phyloP scores from a whole-genome alignment of 495 filamentous ascomycete species.

The Xylaria scruposa region DNA sequence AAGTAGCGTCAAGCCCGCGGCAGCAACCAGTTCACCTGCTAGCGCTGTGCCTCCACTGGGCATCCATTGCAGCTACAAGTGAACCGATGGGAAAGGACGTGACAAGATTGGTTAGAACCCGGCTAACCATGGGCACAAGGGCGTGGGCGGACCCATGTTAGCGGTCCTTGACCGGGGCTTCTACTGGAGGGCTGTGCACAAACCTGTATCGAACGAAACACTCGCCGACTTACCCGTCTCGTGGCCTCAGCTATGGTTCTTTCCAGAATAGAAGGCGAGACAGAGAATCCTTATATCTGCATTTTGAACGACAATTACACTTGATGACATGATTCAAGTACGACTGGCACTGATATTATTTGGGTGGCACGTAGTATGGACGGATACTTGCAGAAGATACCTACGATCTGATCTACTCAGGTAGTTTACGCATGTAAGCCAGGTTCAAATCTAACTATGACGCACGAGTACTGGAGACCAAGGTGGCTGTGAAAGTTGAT shows the following conservation, averaged over 20 bases:
- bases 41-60: not conserved
- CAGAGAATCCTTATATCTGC: not conserved
- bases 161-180: conserved; percentile 3
- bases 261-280: not conserved
- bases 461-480: conserved; percentile 7
- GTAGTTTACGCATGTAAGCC: not conserved
- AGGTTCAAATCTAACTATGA: conserved; percentile 14
- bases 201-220: conserved; percentile 5
- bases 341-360: not conserved
- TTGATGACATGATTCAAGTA: not conserved
- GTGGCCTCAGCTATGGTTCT: conserved; percentile 2
- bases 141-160: not conserved
- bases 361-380: not conserved
- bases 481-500: conserved; percentile 22
- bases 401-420: not conserved
- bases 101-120: conserved; percentile 3
- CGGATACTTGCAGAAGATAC: not conserved
- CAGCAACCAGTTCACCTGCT: conserved; percentile 1
- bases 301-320: not conserved
- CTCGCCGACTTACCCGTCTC: conserved; percentile 5
- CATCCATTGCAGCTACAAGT: not conserved
- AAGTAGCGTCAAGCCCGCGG: not conserved
- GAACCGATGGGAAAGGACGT: conserved; percentile 6
- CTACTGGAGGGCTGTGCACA: conserved; percentile 16
- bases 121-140: not conserved